These are phyloP conservation scores for Candida maltosa DNA, from an alignment of 805 yeast genomes.

Conservation along the genomic window DNA sequence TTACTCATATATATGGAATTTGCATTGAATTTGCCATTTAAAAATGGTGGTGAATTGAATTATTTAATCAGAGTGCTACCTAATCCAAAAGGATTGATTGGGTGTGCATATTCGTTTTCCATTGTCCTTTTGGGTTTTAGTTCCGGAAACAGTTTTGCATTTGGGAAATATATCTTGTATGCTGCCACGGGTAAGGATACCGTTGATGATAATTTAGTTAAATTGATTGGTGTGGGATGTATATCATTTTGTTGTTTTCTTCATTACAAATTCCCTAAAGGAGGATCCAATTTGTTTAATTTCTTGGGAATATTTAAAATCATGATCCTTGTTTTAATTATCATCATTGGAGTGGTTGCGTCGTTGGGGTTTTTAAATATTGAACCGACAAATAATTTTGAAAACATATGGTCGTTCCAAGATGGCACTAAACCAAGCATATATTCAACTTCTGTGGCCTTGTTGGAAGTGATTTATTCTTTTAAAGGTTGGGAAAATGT, in stretches of 20 bases:
- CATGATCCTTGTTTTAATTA: slow-evolving; percentile 64
- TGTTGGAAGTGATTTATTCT: slow-evolving; percentile 83
- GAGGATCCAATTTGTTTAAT: slow-evolving; percentile 64
- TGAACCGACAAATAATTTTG: slow-evolving; percentile 56
- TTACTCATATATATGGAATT: slow-evolving; percentile 75
- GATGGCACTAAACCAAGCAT: slow-evolving; percentile 53
- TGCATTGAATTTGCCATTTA: slow-evolving; percentile 70
- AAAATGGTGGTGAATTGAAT: slow-evolving; percentile 85
- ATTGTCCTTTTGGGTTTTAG: slow-evolving; percentile 82
- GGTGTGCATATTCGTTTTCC: slow-evolving; percentile 62
- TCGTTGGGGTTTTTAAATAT: slow-evolving; percentile 63
- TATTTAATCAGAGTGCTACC: slow-evolving; percentile 70
- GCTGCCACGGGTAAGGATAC: slow-evolving; percentile 71
- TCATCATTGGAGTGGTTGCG: slow-evolving; percentile 81
- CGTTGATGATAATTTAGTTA: slow-evolving; percentile 72
- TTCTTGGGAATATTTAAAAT: slow-evolving; percentile 70
- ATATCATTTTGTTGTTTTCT: slow-evolving; percentile 66
- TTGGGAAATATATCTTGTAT: slow-evolving; percentile 71
- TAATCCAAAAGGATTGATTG: slow-evolving; percentile 66
- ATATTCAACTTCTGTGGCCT: slow-evolving; percentile 70
- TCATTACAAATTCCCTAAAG: slow-evolving; percentile 57
- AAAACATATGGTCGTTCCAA: slow-evolving; percentile 46
- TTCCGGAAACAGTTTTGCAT: slow-evolving; percentile 76
- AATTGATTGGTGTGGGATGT: slow-evolving; percentile 75
- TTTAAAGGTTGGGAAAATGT: slow-evolving; percentile 81